Conservation (phyloP, 345 rosid genomes). For the Syzygium jambos region DNA sequence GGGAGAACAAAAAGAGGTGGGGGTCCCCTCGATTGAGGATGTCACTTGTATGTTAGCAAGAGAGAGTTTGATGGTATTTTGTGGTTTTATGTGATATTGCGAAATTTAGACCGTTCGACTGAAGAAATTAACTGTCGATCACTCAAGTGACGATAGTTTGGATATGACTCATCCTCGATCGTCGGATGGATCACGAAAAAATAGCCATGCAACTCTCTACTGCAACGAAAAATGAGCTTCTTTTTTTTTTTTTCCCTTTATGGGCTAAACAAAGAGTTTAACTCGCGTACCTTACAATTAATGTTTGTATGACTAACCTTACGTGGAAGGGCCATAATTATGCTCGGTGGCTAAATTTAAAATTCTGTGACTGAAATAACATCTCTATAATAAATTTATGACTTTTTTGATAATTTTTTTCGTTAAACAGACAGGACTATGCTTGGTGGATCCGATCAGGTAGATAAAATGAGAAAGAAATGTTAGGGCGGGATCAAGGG, state of each 20-base stretch:
- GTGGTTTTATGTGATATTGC: fast-evolving
- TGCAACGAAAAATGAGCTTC: not conserved
- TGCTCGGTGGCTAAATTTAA: not conserved
- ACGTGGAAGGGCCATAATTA: not conserved
- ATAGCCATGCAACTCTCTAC: not conserved
- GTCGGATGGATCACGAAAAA: not conserved
- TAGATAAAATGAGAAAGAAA: not conserved
- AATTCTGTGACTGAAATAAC: fast-evolving
- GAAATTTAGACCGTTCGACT: not conserved
- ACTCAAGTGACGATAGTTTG: not conserved
- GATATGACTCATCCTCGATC: not conserved
- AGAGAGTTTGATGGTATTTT: not conserved
- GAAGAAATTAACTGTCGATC: not conserved
- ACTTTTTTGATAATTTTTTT: not conserved
- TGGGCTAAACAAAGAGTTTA: not conserved
- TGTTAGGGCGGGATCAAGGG: not conserved
- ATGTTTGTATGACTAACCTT: fast-evolving
- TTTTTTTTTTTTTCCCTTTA: not conserved
- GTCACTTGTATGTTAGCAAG: no score
- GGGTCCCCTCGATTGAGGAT: no score
- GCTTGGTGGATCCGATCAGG: not conserved
- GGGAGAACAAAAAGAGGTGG: not conserved
- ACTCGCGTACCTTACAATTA: fast-evolving
- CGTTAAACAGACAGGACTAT: not conserved
- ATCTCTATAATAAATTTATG: fast-evolving